Conservation (phyloP, 177 flowering plant species). For the Tripterygium wilfordii region DNA sequence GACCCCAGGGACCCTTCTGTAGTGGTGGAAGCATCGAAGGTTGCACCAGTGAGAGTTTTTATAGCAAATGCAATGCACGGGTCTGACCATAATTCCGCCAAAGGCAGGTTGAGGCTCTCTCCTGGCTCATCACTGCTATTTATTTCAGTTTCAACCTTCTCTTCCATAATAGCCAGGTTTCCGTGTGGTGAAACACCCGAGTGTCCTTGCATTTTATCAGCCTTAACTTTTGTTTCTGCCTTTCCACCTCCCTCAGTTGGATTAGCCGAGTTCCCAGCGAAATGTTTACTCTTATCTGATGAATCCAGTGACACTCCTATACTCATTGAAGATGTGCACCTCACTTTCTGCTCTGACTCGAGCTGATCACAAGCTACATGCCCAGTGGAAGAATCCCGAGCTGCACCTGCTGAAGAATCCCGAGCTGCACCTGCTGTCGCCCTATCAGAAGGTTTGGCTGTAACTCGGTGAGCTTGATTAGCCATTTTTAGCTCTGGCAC, state of each 20-base stretch:
- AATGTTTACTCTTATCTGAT: constrained; percentile 6
- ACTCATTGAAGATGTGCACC: not conserved
- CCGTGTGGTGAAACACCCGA: not conserved
- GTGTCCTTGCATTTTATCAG: constrained; percentile 24
- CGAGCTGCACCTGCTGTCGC: constrained; percentile 30
- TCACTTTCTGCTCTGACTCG: constrained; percentile 5
- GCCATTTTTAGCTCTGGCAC: constrained; percentile 18
- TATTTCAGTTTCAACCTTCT: constrained; percentile 3
- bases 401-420: not conserved
- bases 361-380: constrained; percentile 1
- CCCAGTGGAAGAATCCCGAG: not conserved
- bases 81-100: constrained; percentile 30
- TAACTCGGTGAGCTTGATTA: constrained; percentile 14
- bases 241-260: not conserved
- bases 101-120: constrained; percentile 12
- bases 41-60: constrained; percentile 36
- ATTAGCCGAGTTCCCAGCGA: not conserved
- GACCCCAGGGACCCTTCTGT: not conserved
- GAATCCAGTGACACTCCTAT: not conserved
- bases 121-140: constrained; percentile 7
- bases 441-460: constrained; percentile 15
- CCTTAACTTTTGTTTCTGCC: constrained; percentile 7
- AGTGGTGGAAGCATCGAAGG: constrained; percentile 7
- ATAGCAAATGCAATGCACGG: constrained; percentile 54
- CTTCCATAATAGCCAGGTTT: not conserved